These are phyloP conservation scores for Apiosordaria backusii DNA, from an alignment of 495 filamentous ascomycete genomes.

Conservation along the genomic window DNA sequence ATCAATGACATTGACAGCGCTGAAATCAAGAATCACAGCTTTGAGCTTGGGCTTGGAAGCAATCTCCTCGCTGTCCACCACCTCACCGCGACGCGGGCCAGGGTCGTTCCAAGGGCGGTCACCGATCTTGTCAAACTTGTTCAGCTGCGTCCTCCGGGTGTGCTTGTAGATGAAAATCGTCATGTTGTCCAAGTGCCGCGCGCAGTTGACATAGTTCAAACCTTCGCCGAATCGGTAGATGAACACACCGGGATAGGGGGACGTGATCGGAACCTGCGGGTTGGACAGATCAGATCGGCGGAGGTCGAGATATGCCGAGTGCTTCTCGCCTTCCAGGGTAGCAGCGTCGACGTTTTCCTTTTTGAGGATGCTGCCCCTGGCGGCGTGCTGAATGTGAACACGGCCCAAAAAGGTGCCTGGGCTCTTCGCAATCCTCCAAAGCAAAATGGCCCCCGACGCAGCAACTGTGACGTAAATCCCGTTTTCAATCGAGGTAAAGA, in stretches of 20 bases:
- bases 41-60: slow-evolving; percentile 40
- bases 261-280: slow-evolving; percentile 34
- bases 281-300: slow-evolving; percentile 41
- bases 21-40: slow-evolving; percentile 50
- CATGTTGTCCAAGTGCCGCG: slow-evolving; percentile 46
- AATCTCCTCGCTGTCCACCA: slow-evolving; percentile 26
- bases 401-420: slow-evolving; percentile 42
- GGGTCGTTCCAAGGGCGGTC: slow-evolving; percentile 81
- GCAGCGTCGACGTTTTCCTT: slow-evolving; percentile 13
- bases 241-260: slow-evolving; percentile 49
- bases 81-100: slow-evolving; percentile 63
- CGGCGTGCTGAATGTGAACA: slow-evolving; percentile 24
- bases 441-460: slow-evolving; percentile 41
- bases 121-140: slow-evolving; percentile 38
- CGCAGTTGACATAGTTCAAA: slow-evolving; percentile 52
- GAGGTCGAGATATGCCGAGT: slow-evolving; percentile 30
- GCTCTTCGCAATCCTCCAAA: slow-evolving; percentile 46
- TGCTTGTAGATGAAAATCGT: slow-evolving; percentile 41
- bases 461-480: slow-evolving; percentile 50
- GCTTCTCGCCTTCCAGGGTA: slow-evolving; percentile 12
- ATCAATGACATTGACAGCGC: slow-evolving; percentile 47
- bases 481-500: slow-evolving; percentile 51
- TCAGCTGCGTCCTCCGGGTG: slow-evolving; percentile 38
- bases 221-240: slow-evolving; percentile 51
- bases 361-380: slow-evolving; percentile 25